These are phyloP conservation scores for Lachancea cidri DNA, from an alignment of 805 yeast species.

Conservation along the genomic window DNA sequence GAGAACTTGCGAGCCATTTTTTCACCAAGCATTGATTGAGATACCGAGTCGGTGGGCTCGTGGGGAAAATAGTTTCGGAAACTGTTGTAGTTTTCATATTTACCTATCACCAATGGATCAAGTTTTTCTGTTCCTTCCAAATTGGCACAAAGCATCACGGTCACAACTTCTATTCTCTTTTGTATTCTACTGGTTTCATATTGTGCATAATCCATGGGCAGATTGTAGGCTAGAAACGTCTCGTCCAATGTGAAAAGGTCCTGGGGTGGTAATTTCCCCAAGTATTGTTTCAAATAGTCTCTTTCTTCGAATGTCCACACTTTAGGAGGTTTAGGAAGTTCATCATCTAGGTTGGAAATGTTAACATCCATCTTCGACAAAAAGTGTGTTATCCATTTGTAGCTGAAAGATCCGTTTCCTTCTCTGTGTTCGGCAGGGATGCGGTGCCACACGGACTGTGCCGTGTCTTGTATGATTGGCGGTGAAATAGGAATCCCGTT, in stretches of 20 bases:
- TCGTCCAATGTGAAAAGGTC: conserved; percentile 60
- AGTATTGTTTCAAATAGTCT: conserved; percentile 39
- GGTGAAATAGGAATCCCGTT: conserved; percentile 60
- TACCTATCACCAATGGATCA: conserved; percentile 56
- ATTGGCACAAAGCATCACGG: conserved; percentile 59
- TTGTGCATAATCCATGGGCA: conserved; percentile 56
- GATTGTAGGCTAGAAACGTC: conserved; percentile 51
- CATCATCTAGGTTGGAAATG: conserved; percentile 42
- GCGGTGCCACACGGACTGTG: conserved; percentile 57
- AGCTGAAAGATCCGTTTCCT: conserved; percentile 60
- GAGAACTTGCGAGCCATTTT: conserved; percentile 49
- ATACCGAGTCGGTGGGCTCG: conserved; percentile 25
- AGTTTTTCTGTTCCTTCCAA: conserved; percentile 59
- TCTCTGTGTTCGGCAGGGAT: conserved; percentile 50
- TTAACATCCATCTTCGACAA: conserved; percentile 47
- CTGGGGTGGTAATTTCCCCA: conserved; percentile 43
- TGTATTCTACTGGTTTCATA: conserved; percentile 35
- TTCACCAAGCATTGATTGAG: conserved; percentile 31
- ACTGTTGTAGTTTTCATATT: conserved; percentile 44
- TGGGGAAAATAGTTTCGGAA: conserved; percentile 34
- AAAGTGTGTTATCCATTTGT: conserved; percentile 51
- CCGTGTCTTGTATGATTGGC: conserved; percentile 59
- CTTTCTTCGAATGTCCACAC: conserved; percentile 62
- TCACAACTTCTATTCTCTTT: conserved; percentile 38
- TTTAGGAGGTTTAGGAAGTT: conserved; percentile 42